phyloP scores from a whole-genome alignment of 2,329 filamentous ascomycete genomes.

The Fusarium siculi region DNA sequence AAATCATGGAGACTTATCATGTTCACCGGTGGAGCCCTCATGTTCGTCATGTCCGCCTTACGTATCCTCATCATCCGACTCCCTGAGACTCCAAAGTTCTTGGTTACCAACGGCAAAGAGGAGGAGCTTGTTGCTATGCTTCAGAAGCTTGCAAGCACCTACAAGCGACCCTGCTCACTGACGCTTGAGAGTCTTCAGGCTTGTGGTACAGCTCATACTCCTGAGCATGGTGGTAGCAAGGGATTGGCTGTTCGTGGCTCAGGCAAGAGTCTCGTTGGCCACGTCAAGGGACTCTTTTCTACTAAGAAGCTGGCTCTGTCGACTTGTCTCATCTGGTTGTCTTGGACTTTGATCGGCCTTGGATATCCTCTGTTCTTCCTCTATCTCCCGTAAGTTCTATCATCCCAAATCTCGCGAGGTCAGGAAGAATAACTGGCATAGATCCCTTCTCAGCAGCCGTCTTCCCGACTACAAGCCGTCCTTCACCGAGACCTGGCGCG shows the following conservation, averaged over 20 bases:
- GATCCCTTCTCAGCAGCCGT: background rate
- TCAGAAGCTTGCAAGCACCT: background rate
- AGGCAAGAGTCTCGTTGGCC: background rate
- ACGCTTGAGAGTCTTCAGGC: background rate
- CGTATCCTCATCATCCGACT: background rate
- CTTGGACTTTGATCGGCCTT: slow-evolving; percentile 67
- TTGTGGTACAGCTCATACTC: background rate
- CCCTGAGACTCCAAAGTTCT: background rate
- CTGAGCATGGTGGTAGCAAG: background rate
- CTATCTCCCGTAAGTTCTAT: slow-evolving; percentile 66
- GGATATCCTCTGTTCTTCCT: slow-evolving; percentile 81
- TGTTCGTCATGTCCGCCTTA: background rate
- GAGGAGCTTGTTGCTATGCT: background rate
- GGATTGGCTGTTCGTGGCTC: background rate
- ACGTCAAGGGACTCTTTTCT: background rate
- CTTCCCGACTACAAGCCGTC: background rate
- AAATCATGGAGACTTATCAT: background rate
- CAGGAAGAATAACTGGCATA: background rate
- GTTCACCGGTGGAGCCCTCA: slow-evolving; percentile 8
- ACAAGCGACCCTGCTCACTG: background rate
- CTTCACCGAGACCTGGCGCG: background rate
- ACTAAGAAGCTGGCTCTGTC: background rate
- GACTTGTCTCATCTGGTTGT: background rate
- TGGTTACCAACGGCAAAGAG: background rate
- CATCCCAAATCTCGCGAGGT: no score